These are phyloP conservation scores for Rhizopogon vesiculosus DNA, from an alignment of 768 basidiomycete species.

Conservation along the genomic window DNA sequence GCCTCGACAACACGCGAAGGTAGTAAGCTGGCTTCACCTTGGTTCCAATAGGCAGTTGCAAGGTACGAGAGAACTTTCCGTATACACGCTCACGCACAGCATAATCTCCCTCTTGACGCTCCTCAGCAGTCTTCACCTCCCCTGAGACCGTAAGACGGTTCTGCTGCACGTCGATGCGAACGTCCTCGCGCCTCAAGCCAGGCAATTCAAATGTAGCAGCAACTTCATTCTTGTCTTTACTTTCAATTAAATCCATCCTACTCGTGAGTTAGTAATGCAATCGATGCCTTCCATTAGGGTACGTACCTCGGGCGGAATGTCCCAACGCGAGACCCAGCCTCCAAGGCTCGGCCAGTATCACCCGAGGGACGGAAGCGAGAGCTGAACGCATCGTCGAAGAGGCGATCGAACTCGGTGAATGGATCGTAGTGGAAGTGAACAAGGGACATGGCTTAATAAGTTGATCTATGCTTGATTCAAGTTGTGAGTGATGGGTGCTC, in stretches of 20 bases:
- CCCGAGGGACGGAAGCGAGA: constrained; percentile 19
- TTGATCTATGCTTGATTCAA: not conserved
- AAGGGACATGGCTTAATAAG: constrained; percentile 17
- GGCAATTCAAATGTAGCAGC: constrained; percentile 58
- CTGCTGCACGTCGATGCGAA: constrained; percentile 47
- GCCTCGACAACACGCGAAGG: not conserved
- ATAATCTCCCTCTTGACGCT: constrained; percentile 32
- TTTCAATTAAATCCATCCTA: constrained; percentile 56
- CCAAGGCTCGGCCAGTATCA: constrained; percentile 2
- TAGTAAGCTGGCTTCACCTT: constrained; percentile 24
- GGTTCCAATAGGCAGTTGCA: constrained; percentile 44
- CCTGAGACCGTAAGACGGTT: constrained; percentile 49
- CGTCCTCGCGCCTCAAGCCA: constrained; percentile 45
- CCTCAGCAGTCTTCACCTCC: constrained; percentile 30
- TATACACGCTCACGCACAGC: constrained; percentile 39
- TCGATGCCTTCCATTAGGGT: not conserved
- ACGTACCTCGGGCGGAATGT: constrained; percentile 29
- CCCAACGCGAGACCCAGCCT: constrained; percentile 5
- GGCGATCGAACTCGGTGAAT: constrained; percentile 37
- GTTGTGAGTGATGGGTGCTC: not conserved
- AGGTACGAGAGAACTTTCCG: constrained; percentile 44
- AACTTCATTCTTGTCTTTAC: constrained; percentile 40
- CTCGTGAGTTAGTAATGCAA: not conserved
- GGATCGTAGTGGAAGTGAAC: constrained; percentile 31
- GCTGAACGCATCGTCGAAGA: constrained; percentile 35